These are phyloP conservation scores for Mycocentrospora acerina DNA, from an alignment of 2,329 filamentous ascomycete genomes.

Conservation along the genomic window DNA sequence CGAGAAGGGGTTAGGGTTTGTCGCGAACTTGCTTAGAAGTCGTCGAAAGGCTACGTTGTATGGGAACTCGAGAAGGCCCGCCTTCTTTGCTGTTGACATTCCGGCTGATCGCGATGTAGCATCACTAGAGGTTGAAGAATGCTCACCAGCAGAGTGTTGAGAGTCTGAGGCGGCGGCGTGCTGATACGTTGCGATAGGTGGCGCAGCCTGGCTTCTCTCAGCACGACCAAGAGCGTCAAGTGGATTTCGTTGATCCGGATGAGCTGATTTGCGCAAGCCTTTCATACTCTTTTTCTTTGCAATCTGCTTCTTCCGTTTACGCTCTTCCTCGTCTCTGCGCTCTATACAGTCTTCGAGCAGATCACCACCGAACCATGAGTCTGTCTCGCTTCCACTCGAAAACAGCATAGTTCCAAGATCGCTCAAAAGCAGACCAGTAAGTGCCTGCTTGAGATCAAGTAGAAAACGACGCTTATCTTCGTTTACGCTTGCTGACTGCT, in stretches of 20 bases:
- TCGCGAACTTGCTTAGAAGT: conserved; percentile 81
- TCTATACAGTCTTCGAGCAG: conserved; percentile 52
- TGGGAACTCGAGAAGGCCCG: conserved; percentile 64
- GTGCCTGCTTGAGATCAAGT: conserved; percentile 71
- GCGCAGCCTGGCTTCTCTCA: conserved; percentile 44
- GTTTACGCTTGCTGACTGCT: conserved; percentile 54
- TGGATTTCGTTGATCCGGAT: conserved; percentile 41
- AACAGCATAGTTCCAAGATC: conserved; percentile 87
- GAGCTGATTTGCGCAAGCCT: conserved; percentile 52
- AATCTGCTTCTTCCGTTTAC: conserved; percentile 39
- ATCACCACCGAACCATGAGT: conserved; percentile 74
- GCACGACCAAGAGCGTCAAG: conserved; percentile 47
- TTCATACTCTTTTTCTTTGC: conserved; percentile 59
- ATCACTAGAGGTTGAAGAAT: conserved; percentile 49
- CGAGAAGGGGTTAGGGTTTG: conserved; percentile 81
- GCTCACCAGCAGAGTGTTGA: conserved; percentile 48
- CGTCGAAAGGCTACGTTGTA: conserved; percentile 79
- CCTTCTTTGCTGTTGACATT: conserved; percentile 46
- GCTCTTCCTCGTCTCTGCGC: conserved; percentile 45
- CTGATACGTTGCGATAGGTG: conserved; percentile 46
- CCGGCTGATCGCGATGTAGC: conserved; percentile 45
- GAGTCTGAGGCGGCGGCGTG: conserved; percentile 42
- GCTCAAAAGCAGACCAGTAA: conserved; percentile 83
- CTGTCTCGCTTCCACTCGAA: conserved; percentile 87
- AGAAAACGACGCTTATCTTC: conserved; percentile 80